Conservation (phyloP, 495 filamentous ascomycete genomes). For the Hypomontagnella monticulosa region DNA sequence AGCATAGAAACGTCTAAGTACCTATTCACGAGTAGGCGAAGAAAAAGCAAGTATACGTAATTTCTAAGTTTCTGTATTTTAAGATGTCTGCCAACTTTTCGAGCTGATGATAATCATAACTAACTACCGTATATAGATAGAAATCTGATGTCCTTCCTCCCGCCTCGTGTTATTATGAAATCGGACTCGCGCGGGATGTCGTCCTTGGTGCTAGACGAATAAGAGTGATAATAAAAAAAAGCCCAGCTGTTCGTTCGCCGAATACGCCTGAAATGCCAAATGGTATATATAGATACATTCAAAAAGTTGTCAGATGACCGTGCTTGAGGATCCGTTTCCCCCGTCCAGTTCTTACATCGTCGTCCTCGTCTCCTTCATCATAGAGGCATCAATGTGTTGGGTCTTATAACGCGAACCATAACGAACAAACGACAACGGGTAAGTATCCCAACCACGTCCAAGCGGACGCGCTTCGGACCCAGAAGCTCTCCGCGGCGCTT, state of each 20-base stretch:
- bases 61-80: neutral
- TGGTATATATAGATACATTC: slow-evolving; percentile 32
- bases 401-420: slow-evolving; percentile 49
- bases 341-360: neutral
- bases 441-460: slow-evolving; percentile 50
- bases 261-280: slow-evolving; percentile 19
- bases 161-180: slow-evolving; percentile 10
- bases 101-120: too few species aligned
- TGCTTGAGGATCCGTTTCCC: neutral
- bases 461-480: slow-evolving; percentile 24
- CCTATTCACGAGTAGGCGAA: too few species aligned
- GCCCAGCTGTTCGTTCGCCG: slow-evolving; percentile 18
- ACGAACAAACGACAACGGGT: slow-evolving; percentile 46
- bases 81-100: neutral
- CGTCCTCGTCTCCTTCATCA: neutral
- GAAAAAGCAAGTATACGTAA: neutral
- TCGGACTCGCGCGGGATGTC: neutral
- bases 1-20: too few species aligned
- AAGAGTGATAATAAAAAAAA: slow-evolving; percentile 4
- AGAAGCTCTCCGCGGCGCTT: slow-evolving; percentile 30
- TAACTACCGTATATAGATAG: neutral
- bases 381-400: neutral
- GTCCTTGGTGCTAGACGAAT: neutral
- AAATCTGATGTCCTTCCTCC: neutral
- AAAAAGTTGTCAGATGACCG: neutral